Evolutionary conservation across 2,329 filamentous ascomycete genomes (phyloP).

Genomic region (Epichloe festucae): DNA sequence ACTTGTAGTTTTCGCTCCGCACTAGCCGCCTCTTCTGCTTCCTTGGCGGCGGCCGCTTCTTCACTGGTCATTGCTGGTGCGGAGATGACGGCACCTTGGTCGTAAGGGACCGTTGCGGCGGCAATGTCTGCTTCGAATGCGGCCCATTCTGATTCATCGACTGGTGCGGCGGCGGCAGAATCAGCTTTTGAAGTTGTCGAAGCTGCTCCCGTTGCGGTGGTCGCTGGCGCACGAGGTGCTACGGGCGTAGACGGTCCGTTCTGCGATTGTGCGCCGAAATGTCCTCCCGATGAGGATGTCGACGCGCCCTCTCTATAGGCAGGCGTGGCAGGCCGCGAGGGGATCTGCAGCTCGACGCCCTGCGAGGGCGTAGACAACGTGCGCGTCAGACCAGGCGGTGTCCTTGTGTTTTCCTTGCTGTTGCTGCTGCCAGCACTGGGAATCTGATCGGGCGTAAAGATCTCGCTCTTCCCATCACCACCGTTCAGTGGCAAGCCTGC

Average conservation of each 20-base stretch:
- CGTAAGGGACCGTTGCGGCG: constrained; percentile 23
- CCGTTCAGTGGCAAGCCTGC: not conserved
- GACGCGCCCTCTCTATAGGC: constrained; percentile 28
- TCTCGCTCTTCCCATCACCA: constrained; percentile 9
- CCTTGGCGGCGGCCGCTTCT: constrained; percentile 44
- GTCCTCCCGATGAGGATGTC: constrained; percentile 23
- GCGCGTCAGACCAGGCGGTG: constrained; percentile 21
- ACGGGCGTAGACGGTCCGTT: constrained; percentile 11
- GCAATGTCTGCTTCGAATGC: constrained; percentile 78
- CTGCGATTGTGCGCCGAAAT: constrained; percentile 6
- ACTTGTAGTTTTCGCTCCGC: constrained; percentile 39
- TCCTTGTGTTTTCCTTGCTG: constrained; percentile 8
- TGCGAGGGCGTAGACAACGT: constrained; percentile 40
- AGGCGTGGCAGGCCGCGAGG: constrained; percentile 50
- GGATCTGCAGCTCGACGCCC: constrained; percentile 49
- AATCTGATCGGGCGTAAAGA: constrained; percentile 8
- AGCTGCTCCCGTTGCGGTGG: constrained; percentile 1
- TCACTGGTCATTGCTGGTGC: constrained; percentile 55
- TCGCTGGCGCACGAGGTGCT: constrained; percentile 16
- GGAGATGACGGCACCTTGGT: constrained; percentile 47
- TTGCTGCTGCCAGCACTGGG: constrained; percentile 11
- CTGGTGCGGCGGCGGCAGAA: constrained; percentile 12
- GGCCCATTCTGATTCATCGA: constrained; percentile 71
- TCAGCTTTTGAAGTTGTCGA: constrained; percentile 2
- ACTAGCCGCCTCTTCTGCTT: constrained; percentile 36